phyloP scores from a whole-genome alignment of 345 rosid species.

The Gossypium stocksii region DNA sequence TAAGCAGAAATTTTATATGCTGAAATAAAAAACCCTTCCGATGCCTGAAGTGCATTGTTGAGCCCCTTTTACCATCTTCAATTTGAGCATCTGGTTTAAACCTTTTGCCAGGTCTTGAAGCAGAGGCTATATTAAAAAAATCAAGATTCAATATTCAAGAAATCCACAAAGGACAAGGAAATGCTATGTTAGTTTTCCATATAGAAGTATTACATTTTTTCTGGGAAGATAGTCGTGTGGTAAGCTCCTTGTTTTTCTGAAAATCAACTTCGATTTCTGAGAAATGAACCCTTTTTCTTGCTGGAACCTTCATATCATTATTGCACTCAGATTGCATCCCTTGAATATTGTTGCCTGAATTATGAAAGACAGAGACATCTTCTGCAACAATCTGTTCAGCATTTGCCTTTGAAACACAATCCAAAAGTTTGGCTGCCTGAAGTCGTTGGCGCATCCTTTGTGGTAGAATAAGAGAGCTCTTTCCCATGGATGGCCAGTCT shows the following conservation, averaged over 20 bases:
- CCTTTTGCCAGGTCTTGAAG: conserved; percentile 26
- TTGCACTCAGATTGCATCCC: conserved; percentile 16
- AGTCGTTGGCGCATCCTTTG: conserved; percentile 20
- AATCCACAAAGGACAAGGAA: background rate
- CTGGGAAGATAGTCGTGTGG: conserved; percentile 15
- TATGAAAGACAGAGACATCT: conserved; percentile 21
- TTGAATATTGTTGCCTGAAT: conserved; percentile 16
- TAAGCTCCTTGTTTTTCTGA: conserved; percentile 21
- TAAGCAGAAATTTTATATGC: conserved; percentile 47
- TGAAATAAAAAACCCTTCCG: conserved; percentile 34
- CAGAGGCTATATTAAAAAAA: conserved; percentile 17
- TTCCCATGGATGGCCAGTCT: conserved; percentile 22
- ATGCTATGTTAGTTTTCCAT: background rate
- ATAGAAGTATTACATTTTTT: conserved; percentile 24
- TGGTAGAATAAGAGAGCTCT: conserved; percentile 28
- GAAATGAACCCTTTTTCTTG: conserved; percentile 40
- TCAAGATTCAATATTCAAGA: background rate
- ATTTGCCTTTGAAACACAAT: conserved; percentile 16
- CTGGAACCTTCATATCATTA: conserved; percentile 11
- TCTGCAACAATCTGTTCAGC: conserved; percentile 19
- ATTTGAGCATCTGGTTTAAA: conserved; percentile 19
- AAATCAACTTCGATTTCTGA: conserved; percentile 29
- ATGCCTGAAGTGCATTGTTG: conserved; percentile 18
- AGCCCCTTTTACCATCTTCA: conserved; percentile 18
- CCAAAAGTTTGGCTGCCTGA: conserved; percentile 29